Evolutionary conservation across 768 basidiomycete genomes (phyloP), one percentile per base, ranked within the genome.

Genomic region (Leccinum rimulosum): DNA sequence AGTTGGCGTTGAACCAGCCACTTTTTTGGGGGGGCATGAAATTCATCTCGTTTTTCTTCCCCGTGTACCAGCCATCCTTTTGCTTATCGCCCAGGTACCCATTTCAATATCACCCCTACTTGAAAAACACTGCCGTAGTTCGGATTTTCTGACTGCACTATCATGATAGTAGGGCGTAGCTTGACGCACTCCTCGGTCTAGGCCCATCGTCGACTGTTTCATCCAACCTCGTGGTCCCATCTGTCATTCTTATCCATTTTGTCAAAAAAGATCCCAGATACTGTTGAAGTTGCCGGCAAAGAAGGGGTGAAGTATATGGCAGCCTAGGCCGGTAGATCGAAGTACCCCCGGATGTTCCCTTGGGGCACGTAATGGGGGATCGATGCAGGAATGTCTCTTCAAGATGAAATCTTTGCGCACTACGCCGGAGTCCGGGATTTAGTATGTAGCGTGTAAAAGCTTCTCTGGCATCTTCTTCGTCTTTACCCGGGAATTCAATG

Each of bases 31-130:
- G 38, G 38, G 3, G 7, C 58, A 17, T 56, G 64, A 22, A 47
- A 55, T 53, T 53, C 45, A 9, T 50, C 58, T 51, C 40, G 55
- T 61, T 55, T 57, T 55, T 0, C 19, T 35, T 40, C 50, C 57
- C 31, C 50, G 47, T 53, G 31, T 56, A 40, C 33, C 15, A 45
- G 10, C 9, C 40, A 45, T 14, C 43, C 19, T 49, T 25, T 56
- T 43, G 45, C 53, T 50, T 31, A 52, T 31, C 38, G 48, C n/a
- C n/a, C 50, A 43, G 40, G 40, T 40, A n/a, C 52, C 27, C 27
- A 11, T 22, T 22, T 54, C 36, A 27, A 30, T 45, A 43, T 25
- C n/a, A 3, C 43, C 30, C 49, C 6, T 31, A 7, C 25, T 56
- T 36, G 22, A 52, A 52, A 63, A 57, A 12, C 52, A 40, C n/a